phyloP scores from a whole-genome alignment of 2,329 filamentous ascomycete species.

The Fusarium stilboides region DNA sequence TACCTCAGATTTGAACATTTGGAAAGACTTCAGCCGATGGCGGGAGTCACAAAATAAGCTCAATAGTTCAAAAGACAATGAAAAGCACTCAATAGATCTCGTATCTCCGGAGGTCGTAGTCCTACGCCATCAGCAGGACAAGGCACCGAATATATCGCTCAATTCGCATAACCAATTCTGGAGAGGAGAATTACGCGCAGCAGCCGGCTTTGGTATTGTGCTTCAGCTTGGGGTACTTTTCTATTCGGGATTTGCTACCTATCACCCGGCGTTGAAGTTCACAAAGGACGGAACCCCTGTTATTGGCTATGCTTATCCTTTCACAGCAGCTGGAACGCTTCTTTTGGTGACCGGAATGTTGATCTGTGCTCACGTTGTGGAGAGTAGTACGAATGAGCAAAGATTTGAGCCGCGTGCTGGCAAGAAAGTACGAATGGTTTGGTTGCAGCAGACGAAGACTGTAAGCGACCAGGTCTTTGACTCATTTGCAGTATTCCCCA shows the following conservation, averaged over 20 bases:
- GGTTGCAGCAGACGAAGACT: background rate
- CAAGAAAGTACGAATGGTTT: background rate
- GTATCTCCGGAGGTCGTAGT: no score
- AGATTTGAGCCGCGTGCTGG: background rate
- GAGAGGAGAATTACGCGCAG: rapidly evolving
- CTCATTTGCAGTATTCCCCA: background rate
- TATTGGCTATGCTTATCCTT: background rate
- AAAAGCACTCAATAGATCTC: no score
- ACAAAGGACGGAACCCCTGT: rapidly evolving
- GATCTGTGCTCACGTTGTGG: background rate
- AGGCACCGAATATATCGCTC: background rate
- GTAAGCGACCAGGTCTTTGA: background rate
- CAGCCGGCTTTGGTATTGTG: background rate
- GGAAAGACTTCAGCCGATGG: no score
- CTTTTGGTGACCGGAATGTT: background rate
- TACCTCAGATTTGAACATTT: no score
- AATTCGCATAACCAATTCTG: background rate
- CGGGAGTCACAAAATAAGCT: no score
- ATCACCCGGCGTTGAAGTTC: background rate
- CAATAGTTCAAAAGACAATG: no score
- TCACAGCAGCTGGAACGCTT: background rate
- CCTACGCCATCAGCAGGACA: no score
- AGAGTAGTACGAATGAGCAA: background rate
- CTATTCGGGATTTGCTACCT: background rate
- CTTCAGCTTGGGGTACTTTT: background rate